Evolutionary conservation across 176 grass and related monocot species (phyloP), one percentile per base, ranked within the genome.

Genomic region (Thinopyrum elongatum): DNA sequence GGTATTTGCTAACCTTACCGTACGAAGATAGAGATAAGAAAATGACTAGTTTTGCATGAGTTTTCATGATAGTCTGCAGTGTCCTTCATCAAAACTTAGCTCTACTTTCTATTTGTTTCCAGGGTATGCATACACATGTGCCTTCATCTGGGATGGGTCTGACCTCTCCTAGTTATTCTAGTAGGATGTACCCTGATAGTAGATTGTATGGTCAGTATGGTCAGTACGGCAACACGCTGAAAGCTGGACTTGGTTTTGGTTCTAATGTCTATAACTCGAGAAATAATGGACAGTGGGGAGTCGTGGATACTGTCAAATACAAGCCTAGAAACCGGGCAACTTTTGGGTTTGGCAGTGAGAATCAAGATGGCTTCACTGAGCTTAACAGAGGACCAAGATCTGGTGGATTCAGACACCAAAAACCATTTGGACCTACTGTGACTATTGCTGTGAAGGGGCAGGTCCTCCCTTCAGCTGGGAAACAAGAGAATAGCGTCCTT

Each of bases 371-470:
- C 21, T 98, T 98, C 67, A 90, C 85, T 9, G 95, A 95, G 84
- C 81, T 95, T 39, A 98, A 98, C 83, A 94, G 91, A 87, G 95
- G 91, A 57, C 95, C 93, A 82, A 93, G 95, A 64, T 92, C 93
- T 70, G 91, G 95, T 67, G 90, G 84, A 79, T 95, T 92, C 55
- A 94, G 85, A 65, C 88, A 89, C 85, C 93, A 90, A 62, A 95
- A 95, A 77, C 83, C 85, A 38, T 78, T 90, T 74, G 93, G 93
- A 26, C 80, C 94, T 64, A 64, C 74, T 86, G 82, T 90, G 23
- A 95, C 93, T 47, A 89, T 95, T 90, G 93, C 87, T 81, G 83
- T 89, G 31, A 95, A 95, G 88, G 91, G 85, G 10, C 91, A 93
- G 74, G 87, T 80, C 19, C 74, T 95, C 69, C 91, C 95, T 44